Conservation (phyloP, 139 green algal genomes). For the Chlamydomonas sp. region DNA sequence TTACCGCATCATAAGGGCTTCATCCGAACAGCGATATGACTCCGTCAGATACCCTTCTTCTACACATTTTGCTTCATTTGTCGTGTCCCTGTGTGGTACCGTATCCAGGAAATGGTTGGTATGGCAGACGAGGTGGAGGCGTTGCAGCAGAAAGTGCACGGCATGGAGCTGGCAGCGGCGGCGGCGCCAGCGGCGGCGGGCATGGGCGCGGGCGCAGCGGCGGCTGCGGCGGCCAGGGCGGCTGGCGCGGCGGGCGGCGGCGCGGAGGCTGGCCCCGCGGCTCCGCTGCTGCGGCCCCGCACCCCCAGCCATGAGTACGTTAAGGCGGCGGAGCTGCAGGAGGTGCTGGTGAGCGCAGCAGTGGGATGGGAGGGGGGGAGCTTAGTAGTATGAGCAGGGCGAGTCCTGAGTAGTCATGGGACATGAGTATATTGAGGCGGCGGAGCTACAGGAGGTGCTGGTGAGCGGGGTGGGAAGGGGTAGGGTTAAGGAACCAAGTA, state of each 20-base stretch:
- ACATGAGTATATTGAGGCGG: not conserved
- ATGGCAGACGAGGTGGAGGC: no score
- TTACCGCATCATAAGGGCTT: no score
- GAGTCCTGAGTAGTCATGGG: no score
- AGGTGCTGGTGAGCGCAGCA: conserved; percentile 6
- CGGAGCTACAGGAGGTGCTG: conserved; percentile 33
- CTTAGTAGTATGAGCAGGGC: not conserved
- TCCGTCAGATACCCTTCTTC: no score
- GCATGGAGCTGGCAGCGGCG: not conserved
- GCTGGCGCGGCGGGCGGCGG: not conserved
- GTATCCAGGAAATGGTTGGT: no score
- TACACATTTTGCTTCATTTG: no score
- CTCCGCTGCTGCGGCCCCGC: no score
- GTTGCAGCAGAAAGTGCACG: not conserved
- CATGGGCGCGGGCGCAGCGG: not conserved
- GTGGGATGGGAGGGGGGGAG: not conserved
- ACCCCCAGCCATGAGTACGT: not conserved
- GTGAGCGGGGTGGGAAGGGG: not conserved
- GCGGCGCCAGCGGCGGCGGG: not conserved
- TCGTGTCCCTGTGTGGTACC: no score
- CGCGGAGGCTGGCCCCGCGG: not conserved
- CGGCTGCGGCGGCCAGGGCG: not conserved
- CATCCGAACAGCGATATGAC: no score
- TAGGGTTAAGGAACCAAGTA: no score
- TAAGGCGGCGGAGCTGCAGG: conserved; percentile 17